Base-by-base conservation (phyloP, 208 protist species). In the Trypanosoma boissoni region DNA sequence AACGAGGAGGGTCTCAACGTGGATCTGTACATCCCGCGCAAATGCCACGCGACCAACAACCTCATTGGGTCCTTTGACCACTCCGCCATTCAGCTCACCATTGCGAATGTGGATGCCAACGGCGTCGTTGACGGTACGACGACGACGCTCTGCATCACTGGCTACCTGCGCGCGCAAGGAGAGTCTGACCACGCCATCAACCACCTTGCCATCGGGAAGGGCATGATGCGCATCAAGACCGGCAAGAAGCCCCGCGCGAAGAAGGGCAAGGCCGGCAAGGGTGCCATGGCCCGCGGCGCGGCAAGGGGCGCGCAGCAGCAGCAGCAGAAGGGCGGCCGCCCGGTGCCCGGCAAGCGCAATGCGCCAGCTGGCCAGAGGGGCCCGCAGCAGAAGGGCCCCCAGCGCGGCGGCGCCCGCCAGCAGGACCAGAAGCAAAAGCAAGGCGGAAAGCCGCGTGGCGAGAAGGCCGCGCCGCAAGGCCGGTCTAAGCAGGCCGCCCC, bases 21-120 rank as follows among this genome's bases (percentile, higher is more conserved):
- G 58, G 96, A 98, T 64, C 76, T 98, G 29, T 98, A 98, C 88
- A 95, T 96, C 72, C 96, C 96, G 51, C 86, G 96, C 74, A 98
- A 98, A 84, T 98, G 96, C 92, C 94, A 96, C 65, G 92, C 95
- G 72, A 98, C 97, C 50, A 97, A 97, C 88, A 76, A 73, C 63
- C 80, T 98, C 41, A 98, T 99, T 72, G 57, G 67, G 54, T 91
- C 94, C 39, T 95, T 87, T 65, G 97, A 99, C 78, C 92, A 98
- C 88, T 94, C 94, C 42, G 74, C 93, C 31, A 88, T 98, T 37
- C 97, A 99, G 94, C 89, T 99, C 76, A 83, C 91, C 64, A 88
- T 99, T 67, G 95, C 91, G 56, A 82, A 97, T 64, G 94, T 99
- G 36, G 83, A 97, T 50, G 57, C 73, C 55, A 84, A 89, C 62